Evolutionary conservation across 805 yeast species (phyloP).

Genomic region (Pichia paraexigua): DNA sequence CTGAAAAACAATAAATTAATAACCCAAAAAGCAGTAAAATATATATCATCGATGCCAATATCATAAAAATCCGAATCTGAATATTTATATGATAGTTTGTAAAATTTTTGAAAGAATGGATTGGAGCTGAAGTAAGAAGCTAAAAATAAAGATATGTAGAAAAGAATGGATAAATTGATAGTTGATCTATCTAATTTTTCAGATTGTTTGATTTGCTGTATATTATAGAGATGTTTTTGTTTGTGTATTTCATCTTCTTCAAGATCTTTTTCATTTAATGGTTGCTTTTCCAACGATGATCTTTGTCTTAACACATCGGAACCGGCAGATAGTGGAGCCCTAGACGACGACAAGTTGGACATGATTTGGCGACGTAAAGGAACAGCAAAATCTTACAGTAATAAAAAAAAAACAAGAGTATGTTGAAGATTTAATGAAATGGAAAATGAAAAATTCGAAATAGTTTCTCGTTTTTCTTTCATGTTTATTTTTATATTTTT

Average conservation of each 20-base stretch:
- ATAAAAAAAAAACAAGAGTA: background rate
- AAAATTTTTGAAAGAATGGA: slow-evolving; percentile 29
- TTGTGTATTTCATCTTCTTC: background rate
- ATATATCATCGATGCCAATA: slow-evolving; percentile 48
- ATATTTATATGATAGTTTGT: slow-evolving; percentile 33
- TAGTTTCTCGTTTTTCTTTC: background rate
- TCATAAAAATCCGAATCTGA: slow-evolving; percentile 35
- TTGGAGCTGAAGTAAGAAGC: slow-evolving; percentile 14
- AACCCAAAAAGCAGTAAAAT: slow-evolving; percentile 46
- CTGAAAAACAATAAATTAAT: slow-evolving; percentile 51
- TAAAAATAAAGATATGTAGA: slow-evolving; percentile 13
- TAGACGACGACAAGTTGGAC: background rate
- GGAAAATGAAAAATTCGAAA: background rate
- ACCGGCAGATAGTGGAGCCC: background rate
- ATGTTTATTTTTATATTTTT: background rate
- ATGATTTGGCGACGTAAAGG: background rate
- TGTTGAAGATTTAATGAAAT: no score
- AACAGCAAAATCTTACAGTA: background rate
- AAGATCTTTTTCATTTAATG: background rate
- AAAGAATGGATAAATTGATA: slow-evolving; percentile 10
- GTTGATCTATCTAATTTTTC: slow-evolving; percentile 12
- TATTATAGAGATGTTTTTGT: slow-evolving; percentile 5
- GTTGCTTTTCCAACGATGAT: background rate
- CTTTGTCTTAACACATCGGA: background rate
- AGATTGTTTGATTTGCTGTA: slow-evolving; percentile 15